Evolutionary conservation across 495 filamentous ascomycete genomes (phyloP), one percentile per base, ranked within the genome.

Genomic region (Glonium stellatum): DNA sequence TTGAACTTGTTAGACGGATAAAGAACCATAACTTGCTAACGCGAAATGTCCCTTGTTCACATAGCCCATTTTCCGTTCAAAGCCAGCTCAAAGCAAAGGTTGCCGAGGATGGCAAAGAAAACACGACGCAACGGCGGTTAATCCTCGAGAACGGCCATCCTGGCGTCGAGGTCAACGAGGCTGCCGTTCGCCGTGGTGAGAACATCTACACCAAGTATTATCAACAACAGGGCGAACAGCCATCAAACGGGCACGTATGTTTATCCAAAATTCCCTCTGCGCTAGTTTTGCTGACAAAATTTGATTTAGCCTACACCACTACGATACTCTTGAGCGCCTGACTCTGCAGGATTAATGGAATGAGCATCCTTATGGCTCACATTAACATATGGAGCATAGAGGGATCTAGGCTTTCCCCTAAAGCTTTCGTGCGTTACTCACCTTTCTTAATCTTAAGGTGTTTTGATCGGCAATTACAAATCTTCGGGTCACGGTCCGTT

Each of bases 201-300:
- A 78, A 80, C 53, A 74, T 78, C 37, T 88, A 85, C 62, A 82
- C 77, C 58, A 84, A 77, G 54, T 89, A 83, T 63, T 88, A 81
- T 59, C 78, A 86, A 61, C 79, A 87, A 46, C 80, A 84, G 56
- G 73, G 56, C 15, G 57, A 63, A 31, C 34, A 61, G 21, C 37
- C 59, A 42, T 19, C 53, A 13, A 55, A 36, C 23, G 53, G 53
- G 0, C 25, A 55, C 5, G 53, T 55, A 55, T 31, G 27, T 31
- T 6, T 31, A 31, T n/a, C 27, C 6, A 6, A 6, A 31, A 31
- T 31, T 31, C 27, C 27, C 27, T 6, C 27, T 31, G 6, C 2
- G 6, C 2, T 2, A 31, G 27, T 31, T 6, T 6, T 31, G 27
- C 27, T 31, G 27, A 31, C 27, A 31, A 31, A 31, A 31, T 6